A percentile compares a stretch with the other conserved stretches of the same genome.
Conservation (phyloP, 345 rosid species). For the Eucalyptus brandiana region DNA sequence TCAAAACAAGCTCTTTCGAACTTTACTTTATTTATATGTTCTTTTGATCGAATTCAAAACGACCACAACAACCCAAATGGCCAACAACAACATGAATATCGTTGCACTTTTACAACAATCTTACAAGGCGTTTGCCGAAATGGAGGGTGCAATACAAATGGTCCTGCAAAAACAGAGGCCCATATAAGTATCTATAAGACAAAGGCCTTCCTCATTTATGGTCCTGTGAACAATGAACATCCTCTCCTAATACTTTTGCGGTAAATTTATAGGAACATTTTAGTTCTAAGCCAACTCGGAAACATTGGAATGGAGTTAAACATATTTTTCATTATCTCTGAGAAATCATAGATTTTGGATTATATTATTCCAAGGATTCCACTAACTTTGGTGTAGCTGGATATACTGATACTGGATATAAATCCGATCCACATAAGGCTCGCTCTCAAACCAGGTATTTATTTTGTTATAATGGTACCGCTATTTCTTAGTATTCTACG, state of each 20-base stretch:
- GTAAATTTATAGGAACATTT: accelerated
- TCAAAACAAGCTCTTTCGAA: no score
- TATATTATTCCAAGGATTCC: no score
- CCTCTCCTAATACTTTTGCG: no score
- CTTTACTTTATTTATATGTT: no score
- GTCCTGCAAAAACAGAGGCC: accelerated
- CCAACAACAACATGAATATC: no score
- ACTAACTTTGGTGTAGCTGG: no score
- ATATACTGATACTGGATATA: no score
- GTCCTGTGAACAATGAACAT: accelerated
- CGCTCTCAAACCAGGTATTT: accelerated
- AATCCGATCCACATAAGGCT: accelerated
- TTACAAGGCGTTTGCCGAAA: accelerated
- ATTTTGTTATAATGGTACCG: accelerated
- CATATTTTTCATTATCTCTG: accelerated
- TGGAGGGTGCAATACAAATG: accelerated
- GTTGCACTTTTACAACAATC: accelerated
- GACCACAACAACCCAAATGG: accelerated
- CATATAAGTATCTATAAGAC: no score
- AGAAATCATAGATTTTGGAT: accelerated
- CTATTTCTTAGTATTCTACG: accelerated
- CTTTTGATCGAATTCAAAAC: no score
- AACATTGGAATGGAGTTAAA: no score
- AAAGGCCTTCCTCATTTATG: no score
- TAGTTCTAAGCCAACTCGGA: accelerated